These are phyloP conservation scores for Geosiphon pyriformis DNA, from an alignment of 192 early-diverging fungal species.

Conservation along the genomic window DNA sequence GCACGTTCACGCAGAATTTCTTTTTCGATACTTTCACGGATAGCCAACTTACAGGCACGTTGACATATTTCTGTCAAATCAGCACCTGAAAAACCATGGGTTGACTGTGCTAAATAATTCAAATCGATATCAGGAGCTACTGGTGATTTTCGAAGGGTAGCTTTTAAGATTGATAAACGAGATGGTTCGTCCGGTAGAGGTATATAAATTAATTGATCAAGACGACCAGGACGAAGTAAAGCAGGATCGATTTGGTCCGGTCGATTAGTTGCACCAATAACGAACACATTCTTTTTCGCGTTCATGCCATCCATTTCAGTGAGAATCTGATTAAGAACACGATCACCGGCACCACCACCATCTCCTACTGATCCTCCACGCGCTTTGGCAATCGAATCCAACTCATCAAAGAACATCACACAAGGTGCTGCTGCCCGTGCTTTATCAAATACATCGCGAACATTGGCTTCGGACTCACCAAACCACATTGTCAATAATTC, in stretches of 20 bases:
- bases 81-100: conserved; percentile 95
- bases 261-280: conserved; percentile 98
- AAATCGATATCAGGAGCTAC: conserved; percentile 76
- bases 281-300: conserved; percentile 99
- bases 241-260: conserved; percentile 98
- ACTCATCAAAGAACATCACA: conserved; percentile 99
- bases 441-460: conserved; percentile 99
- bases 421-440: conserved; percentile 96
- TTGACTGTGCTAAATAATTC: conserved; percentile 77
- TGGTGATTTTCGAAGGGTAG: conserved; percentile 93
- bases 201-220: conserved; percentile 99
- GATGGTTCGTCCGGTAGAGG: conserved; percentile 87
- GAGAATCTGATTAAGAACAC: conserved; percentile 97
- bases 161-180: conserved; percentile 75
- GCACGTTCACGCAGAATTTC: conserved; percentile 73
- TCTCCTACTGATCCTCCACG: conserved; percentile 75
- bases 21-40: conserved; percentile 90
- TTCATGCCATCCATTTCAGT: conserved; percentile 99
- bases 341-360: conserved; percentile 82
- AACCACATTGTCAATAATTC: conserved; percentile 99
- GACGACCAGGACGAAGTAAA: conserved; percentile 94
- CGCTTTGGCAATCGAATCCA: conserved; percentile 96
- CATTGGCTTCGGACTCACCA: conserved; percentile 98
- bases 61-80: conserved; percentile 99
- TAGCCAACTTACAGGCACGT: conserved; percentile 94